Evolutionary conservation across 345 rosid genomes (phyloP).

Genomic region (Populus nigra): DNA sequence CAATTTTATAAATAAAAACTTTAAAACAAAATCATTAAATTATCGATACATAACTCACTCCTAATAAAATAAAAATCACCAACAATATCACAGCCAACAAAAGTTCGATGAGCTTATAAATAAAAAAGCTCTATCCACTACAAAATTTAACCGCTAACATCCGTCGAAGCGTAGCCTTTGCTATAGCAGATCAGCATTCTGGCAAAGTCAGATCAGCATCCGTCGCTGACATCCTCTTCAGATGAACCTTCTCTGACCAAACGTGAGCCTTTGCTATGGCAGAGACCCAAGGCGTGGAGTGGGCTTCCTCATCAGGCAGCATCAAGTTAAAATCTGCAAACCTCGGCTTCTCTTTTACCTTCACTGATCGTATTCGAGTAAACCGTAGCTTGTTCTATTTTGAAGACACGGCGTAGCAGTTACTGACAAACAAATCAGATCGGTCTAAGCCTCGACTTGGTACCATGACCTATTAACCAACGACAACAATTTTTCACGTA

Average conservation of each 20-base stretch:
- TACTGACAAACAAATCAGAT: conserved; percentile 73
- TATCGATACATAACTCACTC: too few relatives aligned
- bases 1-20: too few relatives aligned
- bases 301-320: conserved; percentile 81
- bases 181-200: too few relatives aligned
- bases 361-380: conserved; percentile 52
- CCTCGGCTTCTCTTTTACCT: conserved; percentile 80
- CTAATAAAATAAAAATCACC: too few relatives aligned
- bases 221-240: conserved; percentile 83
- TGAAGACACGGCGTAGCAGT: conserved; percentile 78
- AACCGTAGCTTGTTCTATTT: conserved; percentile 49
- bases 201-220: conserved; percentile 60
- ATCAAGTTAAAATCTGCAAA: conserved; percentile 86
- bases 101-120: too few relatives aligned
- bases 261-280: conserved; percentile 56
- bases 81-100: too few relatives aligned
- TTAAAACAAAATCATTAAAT: too few relatives aligned
- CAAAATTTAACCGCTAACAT: too few relatives aligned
- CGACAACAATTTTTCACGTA: conserved; percentile 16
- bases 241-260: conserved; percentile 61
- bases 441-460: conserved; percentile 73
- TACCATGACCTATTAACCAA: conserved; percentile 83
- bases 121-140: too few relatives aligned
- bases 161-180: too few relatives aligned
- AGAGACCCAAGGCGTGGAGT: conserved; percentile 62